Evolutionary conservation across 177 flowering plant genomes (phyloP), one percentile per base, ranked within the genome.

Genomic region (Telopea speciosissima): DNA sequence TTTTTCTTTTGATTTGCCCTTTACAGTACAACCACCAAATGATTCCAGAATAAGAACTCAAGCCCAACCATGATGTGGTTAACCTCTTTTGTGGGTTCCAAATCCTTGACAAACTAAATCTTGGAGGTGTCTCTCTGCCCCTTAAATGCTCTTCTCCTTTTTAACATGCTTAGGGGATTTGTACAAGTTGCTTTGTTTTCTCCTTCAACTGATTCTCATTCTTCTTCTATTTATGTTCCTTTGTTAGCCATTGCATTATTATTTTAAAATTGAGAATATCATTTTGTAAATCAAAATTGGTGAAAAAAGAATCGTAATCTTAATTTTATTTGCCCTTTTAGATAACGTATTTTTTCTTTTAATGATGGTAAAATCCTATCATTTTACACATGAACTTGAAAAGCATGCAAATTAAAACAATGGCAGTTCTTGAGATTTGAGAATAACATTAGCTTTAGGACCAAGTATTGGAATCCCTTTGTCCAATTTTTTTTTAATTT

Each of bases 31-130:
- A 28, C 19, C 61, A n/a, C 8, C 68, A 65, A 69, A 70, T 70
- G 77, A 74, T 59, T 65, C 66, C 59, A 70, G 77, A 70, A 74
- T 70, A 74, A 70, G 73, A 74, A 74, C 69, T 70, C 49, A 64
- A 65, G 19, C 60, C 66, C 44, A 40, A 59, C 24, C 28, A 16
- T 65, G 73, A 70, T 74, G 40, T 42, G 72, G 60, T n/a, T 28
- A 10, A 68, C 21, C 69, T 63, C 62, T 74, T 63, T 72, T 69
- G 62, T 28, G 28, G 56, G 75, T 59, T 60, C 68, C 75, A 76
- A 72, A 76, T 76, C 72, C 63, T 72, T 65, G 8, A 31, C 24
- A 70, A 73, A 75, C 65, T 75, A 70, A 45, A 70, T 70, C 64
- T 79, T 67, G 73, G 66, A 49, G 64, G 54, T 19, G 67, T 24